phyloP scores from a whole-genome alignment of 306 rosid genomes.

The Rosa rugosa region DNA sequence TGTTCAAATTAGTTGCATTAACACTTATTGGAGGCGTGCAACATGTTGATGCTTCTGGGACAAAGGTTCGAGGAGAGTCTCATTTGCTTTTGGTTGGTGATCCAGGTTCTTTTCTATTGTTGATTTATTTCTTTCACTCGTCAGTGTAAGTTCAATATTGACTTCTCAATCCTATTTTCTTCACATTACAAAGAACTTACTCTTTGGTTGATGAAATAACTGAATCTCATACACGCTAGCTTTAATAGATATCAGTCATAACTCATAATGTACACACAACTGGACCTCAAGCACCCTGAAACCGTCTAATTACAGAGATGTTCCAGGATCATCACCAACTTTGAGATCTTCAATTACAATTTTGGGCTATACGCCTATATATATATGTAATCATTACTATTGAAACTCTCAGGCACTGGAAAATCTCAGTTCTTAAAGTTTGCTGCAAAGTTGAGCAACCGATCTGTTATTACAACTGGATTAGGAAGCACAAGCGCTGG shows the following conservation, averaged over 20 bases:
- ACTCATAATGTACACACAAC: background rate
- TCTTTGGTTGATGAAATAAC: background rate
- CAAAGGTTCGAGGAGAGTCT: slow-evolving; percentile 93
- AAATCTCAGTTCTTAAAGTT: slow-evolving; percentile 95
- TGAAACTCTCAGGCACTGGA: slow-evolving; percentile 67
- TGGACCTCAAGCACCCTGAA: background rate
- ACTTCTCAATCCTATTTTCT: background rate
- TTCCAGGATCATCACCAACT: background rate
- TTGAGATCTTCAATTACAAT: background rate
- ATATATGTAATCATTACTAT: background rate
- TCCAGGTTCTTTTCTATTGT: slow-evolving; percentile 61
- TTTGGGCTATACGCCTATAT: background rate
- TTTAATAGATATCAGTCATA: background rate
- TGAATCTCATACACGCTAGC: background rate
- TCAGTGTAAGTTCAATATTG: background rate
- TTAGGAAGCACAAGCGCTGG: slow-evolving; percentile 99
- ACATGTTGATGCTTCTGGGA: slow-evolving; percentile 88
- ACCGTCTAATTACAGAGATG: background rate
- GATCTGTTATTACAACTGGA: slow-evolving; percentile 95
- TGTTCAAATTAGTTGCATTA: slow-evolving; percentile 63
- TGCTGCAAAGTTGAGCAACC: slow-evolving; percentile 87
- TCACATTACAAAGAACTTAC: background rate
- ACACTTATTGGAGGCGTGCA: slow-evolving; percentile 97
- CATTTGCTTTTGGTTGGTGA: slow-evolving; percentile 95
- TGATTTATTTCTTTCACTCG: background rate